Evolutionary conservation across 2,329 filamentous ascomycete species (phyloP).

Genomic region (Dichotomopilus funicola): DNA sequence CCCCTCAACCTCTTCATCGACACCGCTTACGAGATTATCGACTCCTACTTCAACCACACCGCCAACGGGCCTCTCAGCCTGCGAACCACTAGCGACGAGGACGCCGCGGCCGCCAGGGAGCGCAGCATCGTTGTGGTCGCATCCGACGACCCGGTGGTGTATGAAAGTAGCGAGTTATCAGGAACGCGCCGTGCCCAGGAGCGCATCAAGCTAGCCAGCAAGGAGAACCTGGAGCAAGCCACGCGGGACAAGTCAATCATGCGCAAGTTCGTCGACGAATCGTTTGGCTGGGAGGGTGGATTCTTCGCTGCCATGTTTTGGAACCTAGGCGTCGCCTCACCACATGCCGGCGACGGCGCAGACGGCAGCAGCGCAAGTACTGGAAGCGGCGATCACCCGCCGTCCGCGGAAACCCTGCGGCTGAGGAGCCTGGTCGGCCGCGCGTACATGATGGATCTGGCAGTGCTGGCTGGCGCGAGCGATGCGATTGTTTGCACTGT

Average conservation of each 20-base stretch:
- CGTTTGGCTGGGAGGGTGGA: constrained; percentile 80
- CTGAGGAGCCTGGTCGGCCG: constrained; percentile 68
- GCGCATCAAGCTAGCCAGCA: constrained; percentile 67
- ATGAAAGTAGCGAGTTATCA: constrained; percentile 57
- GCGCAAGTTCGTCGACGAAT: constrained; percentile 64
- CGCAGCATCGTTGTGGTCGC: constrained; percentile 57
- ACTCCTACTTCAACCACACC: constrained; percentile 40
- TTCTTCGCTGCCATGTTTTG: constrained; percentile 80
- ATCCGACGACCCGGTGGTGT: constrained; percentile 75
- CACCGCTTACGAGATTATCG: constrained; percentile 50
- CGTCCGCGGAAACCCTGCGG: constrained; percentile 51
- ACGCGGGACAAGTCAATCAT: constrained; percentile 41
- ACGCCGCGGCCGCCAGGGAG: constrained; percentile 31
- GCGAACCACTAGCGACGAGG: constrained; percentile 25
- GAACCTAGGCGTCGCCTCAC: constrained; percentile 47
- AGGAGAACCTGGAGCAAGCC: constrained; percentile 37
- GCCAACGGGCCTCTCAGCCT: constrained; percentile 20
- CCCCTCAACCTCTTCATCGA: constrained; percentile 63
- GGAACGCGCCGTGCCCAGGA: constrained; percentile 57
- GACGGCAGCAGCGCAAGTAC: constrained; percentile 14
- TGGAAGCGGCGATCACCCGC: constrained; percentile 11
- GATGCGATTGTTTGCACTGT: constrained; percentile 73
- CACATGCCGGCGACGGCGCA: background rate
- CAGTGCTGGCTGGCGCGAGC: constrained; percentile 60
- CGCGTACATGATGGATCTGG: constrained; percentile 76